Conservation (phyloP, 2,329 filamentous ascomycete genomes). For the Zymoseptoria pseudotritici region DNA sequence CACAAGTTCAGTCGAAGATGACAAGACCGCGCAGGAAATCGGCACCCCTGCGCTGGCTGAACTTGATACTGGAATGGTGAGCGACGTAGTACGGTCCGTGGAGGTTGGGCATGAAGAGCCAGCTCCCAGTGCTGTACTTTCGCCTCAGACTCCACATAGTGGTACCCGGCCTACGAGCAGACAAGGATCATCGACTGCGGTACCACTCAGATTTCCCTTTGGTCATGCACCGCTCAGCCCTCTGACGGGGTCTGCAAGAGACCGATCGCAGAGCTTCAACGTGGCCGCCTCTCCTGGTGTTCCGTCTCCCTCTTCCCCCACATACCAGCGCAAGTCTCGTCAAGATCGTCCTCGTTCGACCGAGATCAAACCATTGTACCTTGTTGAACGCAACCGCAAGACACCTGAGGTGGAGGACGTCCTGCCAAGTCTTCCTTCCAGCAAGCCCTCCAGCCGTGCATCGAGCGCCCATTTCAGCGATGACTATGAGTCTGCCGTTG, state of each 20-base stretch:
- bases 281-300: conserved; percentile 8
- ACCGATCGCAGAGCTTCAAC: conserved; percentile 27
- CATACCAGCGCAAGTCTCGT: conserved; percentile 15
- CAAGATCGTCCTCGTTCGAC: conserved; percentile 20
- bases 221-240: conserved; percentile 26
- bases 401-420: conserved; percentile 36
- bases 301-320: conserved; percentile 17
- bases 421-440: conserved; percentile 47
- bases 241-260: conserved; percentile 9
- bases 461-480: conserved; percentile 33
- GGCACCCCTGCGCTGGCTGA: conserved; percentile 28
- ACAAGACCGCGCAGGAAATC: conserved; percentile 23
- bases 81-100: background rate
- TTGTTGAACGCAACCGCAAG: conserved; percentile 61
- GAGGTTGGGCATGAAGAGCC: background rate
- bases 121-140: background rate
- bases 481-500: conserved; percentile 39
- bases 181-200: conserved; percentile 27
- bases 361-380: conserved; percentile 74
- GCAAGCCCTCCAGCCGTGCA: conserved; percentile 36
- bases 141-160: background rate
- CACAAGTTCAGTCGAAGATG: conserved; percentile 21
- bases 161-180: background rate
- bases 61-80: conserved; percentile 20
- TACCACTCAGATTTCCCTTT: conserved; percentile 29